Evolutionary conservation across 345 rosid species (phyloP).

Genomic region (Bruguiera sexangula): DNA sequence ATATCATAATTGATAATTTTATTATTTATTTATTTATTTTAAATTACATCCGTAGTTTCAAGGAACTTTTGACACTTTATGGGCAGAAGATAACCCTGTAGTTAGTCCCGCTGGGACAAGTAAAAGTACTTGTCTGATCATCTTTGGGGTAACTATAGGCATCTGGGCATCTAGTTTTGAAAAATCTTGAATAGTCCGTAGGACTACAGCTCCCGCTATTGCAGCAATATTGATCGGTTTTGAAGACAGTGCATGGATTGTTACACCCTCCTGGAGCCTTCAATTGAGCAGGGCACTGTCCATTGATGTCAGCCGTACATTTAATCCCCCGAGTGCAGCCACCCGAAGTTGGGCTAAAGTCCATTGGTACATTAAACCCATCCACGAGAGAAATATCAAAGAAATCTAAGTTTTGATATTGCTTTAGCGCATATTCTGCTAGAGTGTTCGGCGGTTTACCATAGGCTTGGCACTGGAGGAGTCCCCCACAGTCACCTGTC

Average conservation of each 20-base stretch:
- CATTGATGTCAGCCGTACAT: conserved; percentile 33
- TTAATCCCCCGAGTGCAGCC: conserved; percentile 17
- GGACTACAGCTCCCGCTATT: conserved; percentile 42
- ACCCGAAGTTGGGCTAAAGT: too few relatives aligned
- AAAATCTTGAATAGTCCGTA: conserved; percentile 39
- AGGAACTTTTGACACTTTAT: neutral
- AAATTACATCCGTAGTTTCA: too few relatives aligned
- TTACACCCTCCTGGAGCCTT: conserved; percentile 42
- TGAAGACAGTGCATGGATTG: conserved; percentile 38
- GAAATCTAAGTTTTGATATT: too few relatives aligned
- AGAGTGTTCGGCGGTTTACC: too few relatives aligned
- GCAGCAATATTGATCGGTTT: conserved; percentile 44
- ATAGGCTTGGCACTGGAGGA: too few relatives aligned
- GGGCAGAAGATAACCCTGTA: conserved; percentile 38
- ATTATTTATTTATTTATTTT: too few relatives aligned
- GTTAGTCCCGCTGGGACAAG: conserved; percentile 34
- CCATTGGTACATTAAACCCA: too few relatives aligned
- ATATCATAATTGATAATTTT: too few relatives aligned
- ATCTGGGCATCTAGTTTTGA: conserved; percentile 51
- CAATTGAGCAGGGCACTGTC: conserved; percentile 38
- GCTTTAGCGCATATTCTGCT: too few relatives aligned
- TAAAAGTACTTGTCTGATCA: conserved; percentile 31
- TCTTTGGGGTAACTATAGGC: conserved; percentile 59
- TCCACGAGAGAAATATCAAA: too few relatives aligned
- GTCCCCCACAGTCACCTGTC: too few relatives aligned